phyloP scores from a whole-genome alignment of 208 protist species.

The Novymonas esmeraldas region DNA sequence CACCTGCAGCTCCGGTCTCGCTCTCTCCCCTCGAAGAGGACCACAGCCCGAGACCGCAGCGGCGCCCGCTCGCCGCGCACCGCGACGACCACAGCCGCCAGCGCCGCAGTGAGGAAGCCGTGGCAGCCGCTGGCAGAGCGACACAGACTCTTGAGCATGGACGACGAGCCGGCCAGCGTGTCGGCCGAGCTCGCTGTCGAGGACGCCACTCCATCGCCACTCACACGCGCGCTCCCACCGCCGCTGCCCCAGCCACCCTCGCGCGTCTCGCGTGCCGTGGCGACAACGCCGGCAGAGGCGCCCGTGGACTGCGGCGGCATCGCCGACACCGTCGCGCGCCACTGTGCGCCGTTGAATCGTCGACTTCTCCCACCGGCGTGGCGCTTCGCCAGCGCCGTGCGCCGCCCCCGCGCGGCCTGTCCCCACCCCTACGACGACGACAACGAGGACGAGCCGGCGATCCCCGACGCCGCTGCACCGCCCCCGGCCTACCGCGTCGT shows the following conservation, averaged over 20 bases:
- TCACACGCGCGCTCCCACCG: too few species aligned
- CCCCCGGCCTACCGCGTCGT: constrained; percentile 4
- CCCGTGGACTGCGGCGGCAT: too few species aligned
- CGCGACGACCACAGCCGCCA: not conserved
- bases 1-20: too few species aligned
- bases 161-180: not conserved
- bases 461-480: not conserved
- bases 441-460: not conserved
- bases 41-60: not conserved
- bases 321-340: too few species aligned
- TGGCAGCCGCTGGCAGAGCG: constrained; percentile 9
- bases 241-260: too few species aligned
- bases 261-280: too few species aligned
- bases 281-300: not conserved
- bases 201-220: not conserved
- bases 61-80: too few species aligned
- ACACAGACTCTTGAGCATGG: not conserved
- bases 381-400: too few species aligned
- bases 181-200: not conserved
- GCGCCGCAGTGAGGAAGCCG: not conserved
- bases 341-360: too few species aligned
- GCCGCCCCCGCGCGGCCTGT: too few species aligned
- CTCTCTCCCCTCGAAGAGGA: not conserved
- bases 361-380: too few species aligned
- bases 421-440: constrained; percentile 5